These are phyloP conservation scores for Lasiosphaeria hispida DNA, from an alignment of 495 filamentous ascomycete genomes.

Conservation along the genomic window DNA sequence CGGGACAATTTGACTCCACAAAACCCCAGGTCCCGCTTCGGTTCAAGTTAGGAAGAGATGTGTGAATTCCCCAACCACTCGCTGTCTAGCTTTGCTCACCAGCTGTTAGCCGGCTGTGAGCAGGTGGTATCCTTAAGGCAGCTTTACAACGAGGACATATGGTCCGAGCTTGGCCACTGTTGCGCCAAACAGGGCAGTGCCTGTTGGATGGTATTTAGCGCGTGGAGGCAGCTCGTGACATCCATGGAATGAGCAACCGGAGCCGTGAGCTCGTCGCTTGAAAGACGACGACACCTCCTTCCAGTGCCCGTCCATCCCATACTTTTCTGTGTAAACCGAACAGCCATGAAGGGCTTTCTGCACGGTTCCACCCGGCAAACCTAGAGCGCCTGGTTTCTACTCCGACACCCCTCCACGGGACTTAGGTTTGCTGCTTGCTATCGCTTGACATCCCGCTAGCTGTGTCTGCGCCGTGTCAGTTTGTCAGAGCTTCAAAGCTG, in stretches of 20 bases:
- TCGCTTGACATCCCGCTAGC: too few species aligned
- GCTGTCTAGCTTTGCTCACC: background rate
- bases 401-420: too few species aligned
- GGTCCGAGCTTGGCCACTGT: too few species aligned
- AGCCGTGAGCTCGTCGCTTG: background rate
- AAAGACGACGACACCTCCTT: background rate
- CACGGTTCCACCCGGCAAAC: background rate
- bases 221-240: constrained; percentile 15
- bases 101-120: background rate
- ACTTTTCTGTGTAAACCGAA: background rate
- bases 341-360: background rate
- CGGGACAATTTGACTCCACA: constrained; percentile 12
- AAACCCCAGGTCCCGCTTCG: constrained; percentile 16
- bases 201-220: background rate
- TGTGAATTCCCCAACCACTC: background rate
- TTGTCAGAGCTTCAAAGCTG: too few species aligned
- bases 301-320: background rate
- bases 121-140: background rate
- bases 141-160: too few species aligned
- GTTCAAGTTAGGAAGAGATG: background rate
- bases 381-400: background rate
- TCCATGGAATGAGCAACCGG: background rate
- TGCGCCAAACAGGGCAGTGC: background rate
- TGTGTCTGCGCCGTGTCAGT: too few species aligned
- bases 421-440: too few species aligned